These are phyloP conservation scores for Fusarium abutilonis DNA, from an alignment of 2,329 filamentous ascomycete species.

Conservation along the genomic window DNA sequence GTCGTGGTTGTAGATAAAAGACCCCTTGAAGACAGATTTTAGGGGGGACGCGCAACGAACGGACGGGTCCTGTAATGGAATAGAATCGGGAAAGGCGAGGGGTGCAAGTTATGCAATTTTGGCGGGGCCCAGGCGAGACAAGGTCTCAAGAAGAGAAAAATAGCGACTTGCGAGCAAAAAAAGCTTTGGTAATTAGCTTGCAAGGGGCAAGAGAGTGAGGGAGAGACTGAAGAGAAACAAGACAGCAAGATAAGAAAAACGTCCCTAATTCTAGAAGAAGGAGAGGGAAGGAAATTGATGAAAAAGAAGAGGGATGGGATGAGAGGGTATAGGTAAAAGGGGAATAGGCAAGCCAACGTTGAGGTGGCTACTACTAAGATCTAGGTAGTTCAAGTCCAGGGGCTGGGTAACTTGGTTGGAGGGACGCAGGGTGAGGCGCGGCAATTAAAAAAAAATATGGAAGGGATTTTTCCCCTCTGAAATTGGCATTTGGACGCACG, in stretches of 20 bases:
- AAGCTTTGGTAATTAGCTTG: conserved; percentile 31
- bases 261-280: conserved; percentile 34
- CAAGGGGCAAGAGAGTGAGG: conserved; percentile 37
- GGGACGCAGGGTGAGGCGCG: conserved; percentile 41
- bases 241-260: conserved; percentile 31
- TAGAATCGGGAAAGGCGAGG: conserved; percentile 44
- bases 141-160: conserved; percentile 48
- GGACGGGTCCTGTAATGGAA: conserved; percentile 47
- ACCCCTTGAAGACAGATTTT: conserved; percentile 47
- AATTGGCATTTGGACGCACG: conserved; percentile 43
- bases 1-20: conserved; percentile 41
- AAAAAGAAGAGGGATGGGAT: conserved; percentile 18
- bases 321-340: conserved; percentile 29
- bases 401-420: conserved; percentile 19
- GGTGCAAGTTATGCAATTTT: conserved; percentile 51
- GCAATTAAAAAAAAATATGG: conserved; percentile 49
- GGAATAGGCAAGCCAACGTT: conserved; percentile 28
- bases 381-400: conserved; percentile 10
- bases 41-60: conserved; percentile 48
- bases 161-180: conserved; percentile 30
- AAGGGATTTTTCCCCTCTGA: conserved; percentile 39
- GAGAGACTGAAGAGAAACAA: conserved; percentile 39
- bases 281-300: conserved; percentile 8
- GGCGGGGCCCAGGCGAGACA: conserved; percentile 45
- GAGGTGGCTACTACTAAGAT: conserved; percentile 8